These are phyloP conservation scores for Scheffersomyces stambukii DNA, from an alignment of 1,139 yeast genomes.

Conservation along the genomic window DNA sequence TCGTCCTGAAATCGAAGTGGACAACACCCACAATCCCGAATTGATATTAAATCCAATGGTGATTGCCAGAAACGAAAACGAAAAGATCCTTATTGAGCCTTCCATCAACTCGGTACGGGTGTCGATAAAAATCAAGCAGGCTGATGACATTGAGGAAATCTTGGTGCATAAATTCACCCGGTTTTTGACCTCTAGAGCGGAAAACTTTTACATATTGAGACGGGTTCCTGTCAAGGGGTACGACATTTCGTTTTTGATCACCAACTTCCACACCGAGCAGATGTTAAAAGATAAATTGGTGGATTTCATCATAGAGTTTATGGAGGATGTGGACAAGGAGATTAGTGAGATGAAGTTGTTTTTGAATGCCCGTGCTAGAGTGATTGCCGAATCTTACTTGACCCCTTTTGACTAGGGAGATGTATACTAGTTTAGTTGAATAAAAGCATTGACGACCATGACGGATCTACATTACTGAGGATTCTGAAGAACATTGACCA, in stretches of 20 bases:
- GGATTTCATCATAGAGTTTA: slow-evolving; percentile 93
- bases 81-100: slow-evolving; percentile 87
- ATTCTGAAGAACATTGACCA: no score
- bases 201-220: slow-evolving; percentile 85
- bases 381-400: slow-evolving; percentile 92
- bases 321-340: slow-evolving; percentile 99
- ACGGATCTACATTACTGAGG: no score
- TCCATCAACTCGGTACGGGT: slow-evolving; percentile 88
- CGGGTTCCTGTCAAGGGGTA: slow-evolving; percentile 88
- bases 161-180: slow-evolving; percentile 92
- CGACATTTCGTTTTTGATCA: slow-evolving; percentile 88
- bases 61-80: slow-evolving; percentile 91
- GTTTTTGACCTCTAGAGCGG: slow-evolving; percentile 93
- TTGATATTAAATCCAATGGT: slow-evolving; percentile 85
- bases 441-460: no score
- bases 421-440: no score
- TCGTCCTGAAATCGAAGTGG: slow-evolving; percentile 92
- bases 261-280: slow-evolving; percentile 92
- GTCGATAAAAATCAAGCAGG: slow-evolving; percentile 89
- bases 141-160: slow-evolving; percentile 94
- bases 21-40: slow-evolving; percentile 60
- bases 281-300: slow-evolving; percentile 95
- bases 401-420: slow-evolving; percentile 57
- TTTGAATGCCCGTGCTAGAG: slow-evolving; percentile 95
- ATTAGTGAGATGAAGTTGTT: slow-evolving; percentile 97